Evolutionary conservation across 768 basidiomycete genomes (phyloP), one percentile per base, ranked within the genome.

Genomic region (Suillus placidus): DNA sequence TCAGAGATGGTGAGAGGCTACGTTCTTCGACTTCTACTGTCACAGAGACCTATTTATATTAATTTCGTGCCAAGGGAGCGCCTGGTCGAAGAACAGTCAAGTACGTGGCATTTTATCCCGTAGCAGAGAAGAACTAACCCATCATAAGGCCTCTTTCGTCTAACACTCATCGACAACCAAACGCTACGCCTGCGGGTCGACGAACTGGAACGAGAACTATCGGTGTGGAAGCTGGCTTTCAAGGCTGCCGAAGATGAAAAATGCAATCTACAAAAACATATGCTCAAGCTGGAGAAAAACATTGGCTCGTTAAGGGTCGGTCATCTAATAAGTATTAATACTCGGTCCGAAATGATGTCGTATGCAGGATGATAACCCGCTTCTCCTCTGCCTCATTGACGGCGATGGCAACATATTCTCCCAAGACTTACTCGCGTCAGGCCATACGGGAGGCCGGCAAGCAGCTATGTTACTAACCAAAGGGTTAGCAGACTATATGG

Each of bases 371-470:
- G 80, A 81, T 63, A 80, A 82, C 55, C 78, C 79, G 8, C 70
- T 82, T 38, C 66, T 80, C 23, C 67, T 79, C 12, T 77, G 77
- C 60, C 70, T 81, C 45, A 77, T 81, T 26, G 80, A 81, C 61
- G 80, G 80, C 4, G 80, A 80, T 66, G 80, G 80, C 18, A 77
- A 78, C 66, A 79, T 81, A 16, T 81, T 81, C 69, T 69, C 74
- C 8, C 66, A 72, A 30, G 74, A 78, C 30, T 69, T 79, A 37
- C 69, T 81, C 7, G 60, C 63, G 20, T 67, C 69, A 37, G 80
- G 79, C 26, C 72, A 73, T 37, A 67, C 66, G 4, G 80, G 80
- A 23, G 80, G 80, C 0, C 74, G 76, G 10, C 74, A 77, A 42
- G 80, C 80, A 23, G 78, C 79, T 4, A 68, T 70, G 69, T 68